These are phyloP conservation scores for Anisodus tanguticus DNA, from an alignment of 257 asterid species.

Conservation along the genomic window DNA sequence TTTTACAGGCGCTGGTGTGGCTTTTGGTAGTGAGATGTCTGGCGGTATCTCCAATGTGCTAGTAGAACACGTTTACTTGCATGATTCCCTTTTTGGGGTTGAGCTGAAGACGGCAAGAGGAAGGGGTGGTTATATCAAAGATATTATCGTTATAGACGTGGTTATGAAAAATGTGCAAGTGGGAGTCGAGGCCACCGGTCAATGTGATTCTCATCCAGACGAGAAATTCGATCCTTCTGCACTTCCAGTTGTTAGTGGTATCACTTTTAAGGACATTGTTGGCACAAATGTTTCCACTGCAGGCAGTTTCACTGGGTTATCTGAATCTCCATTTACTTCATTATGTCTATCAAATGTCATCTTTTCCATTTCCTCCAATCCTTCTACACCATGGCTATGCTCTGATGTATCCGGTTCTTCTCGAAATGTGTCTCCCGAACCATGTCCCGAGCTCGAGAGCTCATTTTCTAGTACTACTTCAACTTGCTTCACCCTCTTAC, in stretches of 20 bases:
- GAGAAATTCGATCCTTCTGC: conserved; percentile 60
- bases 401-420: conserved; percentile 51
- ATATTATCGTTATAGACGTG: conserved; percentile 43
- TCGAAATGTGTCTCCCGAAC: conserved; percentile 51
- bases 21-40: conserved; percentile 83
- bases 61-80: conserved; percentile 54
- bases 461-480: conserved; percentile 29
- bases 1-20: conserved; percentile 62
- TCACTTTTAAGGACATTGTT: conserved; percentile 43
- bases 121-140: conserved; percentile 67
- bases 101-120: conserved; percentile 73
- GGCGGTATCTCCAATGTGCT: conserved; percentile 70
- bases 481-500: conserved; percentile 35
- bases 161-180: conserved; percentile 54
- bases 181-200: conserved; percentile 69
- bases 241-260: conserved; percentile 48
- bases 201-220: conserved; percentile 62
- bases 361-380: conserved; percentile 37
- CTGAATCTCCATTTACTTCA: conserved; percentile 47
- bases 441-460: conserved; percentile 54
- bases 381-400: conserved; percentile 53
- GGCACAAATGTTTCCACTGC: conserved; percentile 43
- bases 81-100: conserved; percentile 55
- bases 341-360: conserved; percentile 44
- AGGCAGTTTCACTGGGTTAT: conserved; percentile 46